These are phyloP conservation scores for Leccinellum albellum DNA, from an alignment of 768 basidiomycete species.

Conservation along the genomic window DNA sequence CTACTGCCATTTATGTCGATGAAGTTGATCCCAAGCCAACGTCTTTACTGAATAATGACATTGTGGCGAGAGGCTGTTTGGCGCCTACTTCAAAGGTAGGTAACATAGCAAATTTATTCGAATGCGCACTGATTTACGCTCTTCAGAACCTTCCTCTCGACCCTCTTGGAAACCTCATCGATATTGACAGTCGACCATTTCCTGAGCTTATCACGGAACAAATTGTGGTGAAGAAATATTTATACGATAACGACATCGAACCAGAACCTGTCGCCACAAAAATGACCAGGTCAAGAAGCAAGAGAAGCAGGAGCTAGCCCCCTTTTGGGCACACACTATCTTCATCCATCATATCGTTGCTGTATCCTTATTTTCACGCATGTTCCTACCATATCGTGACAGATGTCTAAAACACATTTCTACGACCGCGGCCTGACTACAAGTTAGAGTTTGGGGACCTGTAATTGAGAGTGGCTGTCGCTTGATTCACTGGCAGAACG, in stretches of 20 bases:
- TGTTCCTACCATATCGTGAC: conserved; percentile 1
- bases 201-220: conserved; percentile 59
- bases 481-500: conserved; percentile 79
- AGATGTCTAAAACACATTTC: conserved; percentile 1
- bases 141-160: conserved; percentile 59
- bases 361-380: conserved; percentile 32
- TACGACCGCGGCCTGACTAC: neutral
- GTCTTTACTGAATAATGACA: conserved; percentile 38
- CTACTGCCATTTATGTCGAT: conserved; percentile 58
- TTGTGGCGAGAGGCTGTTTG: conserved; percentile 59
- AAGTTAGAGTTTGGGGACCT: conserved; percentile 31
- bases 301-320: conserved; percentile 41
- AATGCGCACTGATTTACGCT: conserved; percentile 5
- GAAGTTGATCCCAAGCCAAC: conserved; percentile 54
- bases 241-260: conserved; percentile 71
- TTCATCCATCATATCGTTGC: conserved; percentile 24
- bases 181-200: conserved; percentile 49
- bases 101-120: neutral
- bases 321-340: conserved; percentile 7
- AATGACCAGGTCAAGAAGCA: conserved; percentile 55
- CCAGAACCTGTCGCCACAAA: conserved; percentile 34
- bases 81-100: conserved; percentile 64
- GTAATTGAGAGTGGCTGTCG: conserved; percentile 61
- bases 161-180: conserved; percentile 65
- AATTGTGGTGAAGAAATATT: conserved; percentile 70